These are phyloP conservation scores for Telfairia occidentalis DNA, from an alignment of 331 rosid species.

Conservation along the genomic window DNA sequence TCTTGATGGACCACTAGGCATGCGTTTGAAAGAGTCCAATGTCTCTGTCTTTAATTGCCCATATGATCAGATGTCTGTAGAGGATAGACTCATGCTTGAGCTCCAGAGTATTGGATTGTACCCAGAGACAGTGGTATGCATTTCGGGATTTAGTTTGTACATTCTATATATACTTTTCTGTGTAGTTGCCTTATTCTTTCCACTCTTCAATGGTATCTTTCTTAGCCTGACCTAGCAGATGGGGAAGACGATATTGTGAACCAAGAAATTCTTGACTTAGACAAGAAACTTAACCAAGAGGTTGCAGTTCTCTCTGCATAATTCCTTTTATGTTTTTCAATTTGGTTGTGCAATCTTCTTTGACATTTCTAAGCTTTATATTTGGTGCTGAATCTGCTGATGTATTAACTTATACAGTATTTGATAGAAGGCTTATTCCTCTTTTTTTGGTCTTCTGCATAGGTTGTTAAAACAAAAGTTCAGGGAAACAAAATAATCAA, in stretches of 20 bases:
- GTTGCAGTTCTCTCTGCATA: conserved; percentile 25
- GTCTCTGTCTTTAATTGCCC: conserved; percentile 24
- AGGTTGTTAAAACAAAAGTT: conserved; percentile 54
- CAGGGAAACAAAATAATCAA: conserved; percentile 33
- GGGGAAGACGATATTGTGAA: conserved; percentile 56
- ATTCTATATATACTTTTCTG: background rate
- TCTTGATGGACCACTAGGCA: conserved; percentile 25
- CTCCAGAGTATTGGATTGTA: conserved; percentile 60
- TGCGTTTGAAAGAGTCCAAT: conserved; percentile 24
- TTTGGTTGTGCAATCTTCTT: background rate
- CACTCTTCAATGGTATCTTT: conserved; percentile 7
- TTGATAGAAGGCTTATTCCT: background rate
- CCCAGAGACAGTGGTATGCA: conserved; percentile 71
- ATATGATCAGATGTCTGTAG: conserved; percentile 45
- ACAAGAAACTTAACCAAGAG: conserved; percentile 50
- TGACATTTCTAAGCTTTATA: conserved; percentile 3
- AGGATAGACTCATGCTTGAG: conserved; percentile 65
- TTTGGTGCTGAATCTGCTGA: background rate
- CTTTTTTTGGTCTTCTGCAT: conserved; percentile 17
- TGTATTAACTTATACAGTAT: background rate
- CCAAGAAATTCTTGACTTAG: conserved; percentile 51
- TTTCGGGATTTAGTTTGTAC: conserved; percentile 7
- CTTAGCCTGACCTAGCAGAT: conserved; percentile 75
- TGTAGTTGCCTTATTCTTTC: background rate
- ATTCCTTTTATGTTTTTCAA: background rate